Evolutionary conservation across 495 filamentous ascomycete genomes (phyloP), one percentile per base, ranked within the genome.

Genomic region (Lasiosphaeria ovina): DNA sequence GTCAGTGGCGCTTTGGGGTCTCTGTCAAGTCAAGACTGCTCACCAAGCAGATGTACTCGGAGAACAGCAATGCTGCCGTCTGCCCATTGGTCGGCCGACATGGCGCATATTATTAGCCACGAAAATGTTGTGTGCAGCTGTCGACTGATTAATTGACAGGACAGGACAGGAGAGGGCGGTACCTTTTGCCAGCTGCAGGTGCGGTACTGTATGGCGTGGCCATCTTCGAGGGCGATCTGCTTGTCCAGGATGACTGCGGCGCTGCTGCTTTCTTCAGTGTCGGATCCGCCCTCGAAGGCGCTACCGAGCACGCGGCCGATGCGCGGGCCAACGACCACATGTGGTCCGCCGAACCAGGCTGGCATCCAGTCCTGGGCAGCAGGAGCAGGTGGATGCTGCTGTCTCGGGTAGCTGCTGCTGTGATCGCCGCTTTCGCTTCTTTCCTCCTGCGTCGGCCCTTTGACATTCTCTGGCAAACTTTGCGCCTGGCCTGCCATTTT

Each of bases 181-280:
- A 90, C 89, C 84, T 95, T 95, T 68, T 86, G 87, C 91, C 91
- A 96, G 64, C 86, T 91, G 77, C 91, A 96, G 40, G 90, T 96
- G 33, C 90, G 80, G 69, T 96, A 96, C 74, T 93, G 86, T 77
- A 96, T 93, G 16, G 86, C 83, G 74, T 87, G 86, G 42, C 80
- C 84, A n/a, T 86, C 82, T 70, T 96, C 91, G 64, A 89, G 64
- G 53, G 88, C 89, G 59, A 91, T 82, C 74, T 95, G 91, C 75
- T 87, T 86, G 48, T 84, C 85, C 14, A 94, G 69, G 34, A 80
- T 78, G 32, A 69, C 76, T 45, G 71, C 76, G 40, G 72, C 62
- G 62, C 80, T 75, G 52, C 69, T 24, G 24, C 2, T 76, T 40
- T 74, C 65, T 35, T 78, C 75, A 35, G 63, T 73, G 42, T 76